Evolutionary conservation across 1,284 basidiomycete genomes (phyloP), one percentile per base, ranked within the genome.

Genomic region (Dichomitus squalens): DNA sequence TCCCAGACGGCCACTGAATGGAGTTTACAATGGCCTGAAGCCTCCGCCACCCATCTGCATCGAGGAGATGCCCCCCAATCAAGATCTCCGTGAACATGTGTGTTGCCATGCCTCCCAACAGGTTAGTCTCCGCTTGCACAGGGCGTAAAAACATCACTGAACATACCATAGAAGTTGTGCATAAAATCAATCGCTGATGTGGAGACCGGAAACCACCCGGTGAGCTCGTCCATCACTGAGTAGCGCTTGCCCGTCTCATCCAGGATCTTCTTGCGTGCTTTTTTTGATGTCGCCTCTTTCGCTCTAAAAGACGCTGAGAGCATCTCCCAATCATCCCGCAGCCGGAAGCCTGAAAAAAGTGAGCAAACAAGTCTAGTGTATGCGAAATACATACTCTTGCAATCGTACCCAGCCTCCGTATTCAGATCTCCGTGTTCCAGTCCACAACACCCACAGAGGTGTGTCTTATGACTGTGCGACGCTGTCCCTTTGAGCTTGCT

Each of bases 1-100:
- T 68, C 23, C 69, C 66, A 25, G 65, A 68, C 11, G 71, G 74
- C 74, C 72, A 74, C 20, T 43, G 21, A 20, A 73, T 60, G 0
- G 38, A 49, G 38, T 70, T 70, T n/a, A 73, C 58, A 8, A 65
- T 34, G 0, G 56, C 44, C 41, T 74, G 66, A 4, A 56, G 20
- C 4, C 2, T 25, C 1, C 23, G 8, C 54, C 54, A 56, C 49
- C 44, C 36, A 12, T 35, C 23, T 20, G 35, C 39, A 36, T 56
- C 21, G 27, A 56, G 40, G 5, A 51, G 41, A 14, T 51, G 39
- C 7, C 54, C 43, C 2, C 25, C 16, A 7, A 39, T 43, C 7
- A 56, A 34, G 35, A 56, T 21, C 2, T 12, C 35, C 25, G 18
- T 33, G 18, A 33, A 56, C 35, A 51, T 16, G 3, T 51, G 9